A percentile compares a stretch with the other conserved stretches of the same genome.
phyloP scores from a whole-genome alignment of 306 rosid species.

The Echinosophora koreensis region DNA sequence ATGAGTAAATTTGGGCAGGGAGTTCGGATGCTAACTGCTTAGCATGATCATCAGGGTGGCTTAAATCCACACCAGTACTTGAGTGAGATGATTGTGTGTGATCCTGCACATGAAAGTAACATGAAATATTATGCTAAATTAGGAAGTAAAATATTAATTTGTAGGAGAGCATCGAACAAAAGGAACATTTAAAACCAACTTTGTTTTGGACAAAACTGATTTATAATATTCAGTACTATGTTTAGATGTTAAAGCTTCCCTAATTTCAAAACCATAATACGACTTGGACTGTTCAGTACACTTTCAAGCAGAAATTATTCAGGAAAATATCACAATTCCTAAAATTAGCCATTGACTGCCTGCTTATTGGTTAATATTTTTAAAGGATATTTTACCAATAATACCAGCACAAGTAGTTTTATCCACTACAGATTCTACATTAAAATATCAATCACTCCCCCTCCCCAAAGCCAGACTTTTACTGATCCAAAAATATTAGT shows the following conservation, averaged over 20 bases:
- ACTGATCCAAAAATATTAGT: not conserved
- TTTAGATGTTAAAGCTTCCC: conserved; percentile 25
- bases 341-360: not conserved
- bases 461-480: not conserved
- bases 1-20: conserved; percentile 53
- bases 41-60: conserved; percentile 71
- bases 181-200: conserved; percentile 2
- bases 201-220: not conserved
- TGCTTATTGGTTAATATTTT: not conserved
- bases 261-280: not conserved
- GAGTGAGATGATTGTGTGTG: conserved; percentile 63
- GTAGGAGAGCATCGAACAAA: conserved; percentile 6
- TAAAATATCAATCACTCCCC: not conserved
- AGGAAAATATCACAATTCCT: conserved; percentile 7
- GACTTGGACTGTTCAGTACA: conserved; percentile 15
- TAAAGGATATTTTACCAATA: conserved; percentile 18
- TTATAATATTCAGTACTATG: no score
- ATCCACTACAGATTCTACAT: not conserved
- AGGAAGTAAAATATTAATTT: conserved; percentile 14
- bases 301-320: conserved; percentile 23
- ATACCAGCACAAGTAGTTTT: conserved; percentile 8
- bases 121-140: conserved; percentile 13
- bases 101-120: conserved; percentile 61
- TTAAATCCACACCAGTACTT: conserved; percentile 56
- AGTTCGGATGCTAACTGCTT: conserved; percentile 76